phyloP scores from a whole-genome alignment of 148 eudicot genomes.

The Rhododendron mucronatum region DNA sequence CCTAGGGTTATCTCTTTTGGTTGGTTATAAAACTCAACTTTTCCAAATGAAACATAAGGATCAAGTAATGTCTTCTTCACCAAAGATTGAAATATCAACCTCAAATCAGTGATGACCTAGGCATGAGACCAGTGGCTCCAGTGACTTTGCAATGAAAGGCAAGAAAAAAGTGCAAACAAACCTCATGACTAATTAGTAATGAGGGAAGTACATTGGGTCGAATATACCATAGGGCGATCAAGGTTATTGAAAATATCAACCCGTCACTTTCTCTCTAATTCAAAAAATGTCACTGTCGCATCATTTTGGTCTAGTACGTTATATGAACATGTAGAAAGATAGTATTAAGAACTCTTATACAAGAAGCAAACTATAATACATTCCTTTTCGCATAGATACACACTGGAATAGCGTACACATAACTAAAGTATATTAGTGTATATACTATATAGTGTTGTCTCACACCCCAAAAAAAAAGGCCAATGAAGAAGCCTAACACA shows the following conservation, averaged over 20 bases:
- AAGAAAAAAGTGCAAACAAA: neutral
- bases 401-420: neutral
- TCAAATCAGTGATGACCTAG: neutral
- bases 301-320: neutral
- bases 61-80: neutral
- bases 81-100: neutral
- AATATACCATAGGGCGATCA: neutral
- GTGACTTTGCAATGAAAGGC: neutral
- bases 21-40: neutral
- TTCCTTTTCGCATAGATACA: neutral
- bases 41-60: neutral
- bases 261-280: neutral
- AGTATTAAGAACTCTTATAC: neutral
- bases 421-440: neutral
- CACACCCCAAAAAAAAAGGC: slow-evolving; percentile 7
- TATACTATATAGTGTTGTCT: neutral
- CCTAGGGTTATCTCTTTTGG: neutral
- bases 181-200: neutral
- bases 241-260: neutral
- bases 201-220: neutral
- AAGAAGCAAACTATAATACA: neutral
- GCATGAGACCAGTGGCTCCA: neutral
- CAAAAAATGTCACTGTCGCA: neutral
- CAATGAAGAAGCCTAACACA: slow-evolving; percentile 8
- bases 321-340: neutral